phyloP scores from a whole-genome alignment of 2,329 filamentous ascomycete genomes.

The Epichloe glyceriae region DNA sequence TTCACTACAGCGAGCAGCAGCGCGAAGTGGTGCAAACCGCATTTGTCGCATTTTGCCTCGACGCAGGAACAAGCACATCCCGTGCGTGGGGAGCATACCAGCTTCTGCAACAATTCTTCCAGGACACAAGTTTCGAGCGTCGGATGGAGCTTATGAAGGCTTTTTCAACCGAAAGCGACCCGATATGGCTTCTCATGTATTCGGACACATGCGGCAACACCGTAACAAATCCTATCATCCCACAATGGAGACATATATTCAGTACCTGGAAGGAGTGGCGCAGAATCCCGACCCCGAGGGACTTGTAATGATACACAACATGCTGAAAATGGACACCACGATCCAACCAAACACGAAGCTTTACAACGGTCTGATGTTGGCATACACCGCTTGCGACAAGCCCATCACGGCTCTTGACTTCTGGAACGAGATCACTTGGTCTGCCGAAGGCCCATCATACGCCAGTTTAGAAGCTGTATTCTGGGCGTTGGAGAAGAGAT shows the following conservation, averaged over 20 bases:
- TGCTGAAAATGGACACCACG: conserved; percentile 82
- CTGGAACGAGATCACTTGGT: conserved; percentile 74
- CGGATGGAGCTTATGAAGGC: conserved; percentile 65
- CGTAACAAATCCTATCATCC: conserved; percentile 51
- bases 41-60: conserved; percentile 55
- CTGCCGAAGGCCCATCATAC: conserved; percentile 75
- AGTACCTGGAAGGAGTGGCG: conserved; percentile 65
- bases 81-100: conserved; percentile 54
- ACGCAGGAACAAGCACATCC: conserved; percentile 47
- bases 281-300: conserved; percentile 40
- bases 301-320: conserved; percentile 71
- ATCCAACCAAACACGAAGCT: conserved; percentile 65
- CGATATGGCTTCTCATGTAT: conserved; percentile 77
- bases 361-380: conserved; percentile 77
- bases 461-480: conserved; percentile 71
- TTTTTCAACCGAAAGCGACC: conserved; percentile 62
- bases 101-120: conserved; percentile 51
- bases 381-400: conserved; percentile 59
- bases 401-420: conserved; percentile 58
- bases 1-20: conserved; percentile 57
- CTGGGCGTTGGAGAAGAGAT: conserved; percentile 55
- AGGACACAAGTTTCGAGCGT: conserved; percentile 49
- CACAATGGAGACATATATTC: conserved; percentile 59
- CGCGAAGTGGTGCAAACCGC: conserved; percentile 51
- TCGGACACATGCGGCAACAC: conserved; percentile 87